Percentiles rank a stretch among this genome's conserved stretches.
Conservation (phyloP, 441 rosid genomes). For the Erodium trifolium region DNA sequence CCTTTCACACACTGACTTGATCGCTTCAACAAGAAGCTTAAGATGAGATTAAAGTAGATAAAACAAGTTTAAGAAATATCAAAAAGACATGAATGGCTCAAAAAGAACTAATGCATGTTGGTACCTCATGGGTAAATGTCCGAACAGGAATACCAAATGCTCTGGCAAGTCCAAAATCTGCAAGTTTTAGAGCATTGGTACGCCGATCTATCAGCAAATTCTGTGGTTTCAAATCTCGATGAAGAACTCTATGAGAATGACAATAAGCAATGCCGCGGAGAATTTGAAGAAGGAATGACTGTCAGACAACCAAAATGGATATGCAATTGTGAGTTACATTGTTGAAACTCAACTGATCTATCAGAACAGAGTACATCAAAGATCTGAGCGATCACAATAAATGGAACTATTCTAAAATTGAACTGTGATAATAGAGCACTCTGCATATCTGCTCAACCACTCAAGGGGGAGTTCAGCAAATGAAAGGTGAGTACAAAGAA, state of each 20-base stretch:
- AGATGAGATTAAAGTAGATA: background rate
- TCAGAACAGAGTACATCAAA: too few relatives aligned
- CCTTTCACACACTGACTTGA: background rate
- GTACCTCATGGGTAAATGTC: slow-evolving; percentile 95
- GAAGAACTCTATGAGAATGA: slow-evolving; percentile 97
- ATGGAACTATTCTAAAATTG: too few relatives aligned
- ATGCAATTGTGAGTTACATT: too few relatives aligned
- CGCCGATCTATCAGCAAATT: slow-evolving; percentile 84
- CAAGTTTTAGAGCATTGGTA: slow-evolving; percentile 85
- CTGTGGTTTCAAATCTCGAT: slow-evolving; percentile 92
- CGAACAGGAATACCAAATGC: slow-evolving; percentile 93
- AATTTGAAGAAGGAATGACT: slow-evolving; percentile 85
- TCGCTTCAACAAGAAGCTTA: background rate
- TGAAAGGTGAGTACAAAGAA: too few relatives aligned
- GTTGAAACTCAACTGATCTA: too few relatives aligned
- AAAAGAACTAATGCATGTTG: background rate
- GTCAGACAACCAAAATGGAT: slow-evolving; percentile 21
- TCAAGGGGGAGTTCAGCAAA: too few relatives aligned
- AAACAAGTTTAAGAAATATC: background rate
- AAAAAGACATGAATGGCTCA: background rate
- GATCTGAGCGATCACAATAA: too few relatives aligned
- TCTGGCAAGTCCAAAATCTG: slow-evolving; percentile 97
- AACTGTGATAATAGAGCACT: too few relatives aligned
- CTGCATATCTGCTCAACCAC: too few relatives aligned
- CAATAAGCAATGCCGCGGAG: slow-evolving; percentile 95